Evolutionary conservation across 2,329 filamentous ascomycete species (phyloP).

Genomic region (Neoscytalidium dimidiatum): DNA sequence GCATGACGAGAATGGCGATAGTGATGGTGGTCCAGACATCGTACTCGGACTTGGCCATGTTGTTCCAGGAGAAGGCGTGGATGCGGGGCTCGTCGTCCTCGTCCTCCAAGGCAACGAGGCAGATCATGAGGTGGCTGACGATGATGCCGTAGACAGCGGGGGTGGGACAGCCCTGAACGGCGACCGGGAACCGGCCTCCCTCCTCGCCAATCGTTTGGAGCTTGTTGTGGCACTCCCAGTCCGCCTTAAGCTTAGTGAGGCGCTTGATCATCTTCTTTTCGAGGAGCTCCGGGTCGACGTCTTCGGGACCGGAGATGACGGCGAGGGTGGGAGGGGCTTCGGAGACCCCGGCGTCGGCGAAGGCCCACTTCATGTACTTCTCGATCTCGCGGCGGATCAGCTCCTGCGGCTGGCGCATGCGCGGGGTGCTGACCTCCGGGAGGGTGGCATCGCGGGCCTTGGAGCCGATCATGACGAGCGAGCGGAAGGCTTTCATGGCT

Average conservation of each 20-base stretch:
- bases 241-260: slow-evolving; percentile 47
- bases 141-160: slow-evolving; percentile 49
- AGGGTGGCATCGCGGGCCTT: slow-evolving; percentile 52
- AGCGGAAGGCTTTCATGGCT: slow-evolving; percentile 54
- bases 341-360: slow-evolving; percentile 50
- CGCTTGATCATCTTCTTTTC: slow-evolving; percentile 43
- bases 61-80: slow-evolving; percentile 53
- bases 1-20: slow-evolving; percentile 56
- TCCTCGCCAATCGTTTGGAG: slow-evolving; percentile 24
- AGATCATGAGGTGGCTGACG: slow-evolving; percentile 55
- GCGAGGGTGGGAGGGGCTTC: slow-evolving; percentile 48
- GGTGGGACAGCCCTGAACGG: slow-evolving; percentile 44
- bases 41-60: slow-evolving; percentile 53
- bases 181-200: slow-evolving; percentile 20
- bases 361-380: slow-evolving; percentile 56
- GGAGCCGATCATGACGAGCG: slow-evolving; percentile 53
- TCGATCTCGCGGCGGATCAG: slow-evolving; percentile 45
- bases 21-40: slow-evolving; percentile 64
- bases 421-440: slow-evolving; percentile 32
- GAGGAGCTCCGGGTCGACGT: slow-evolving; percentile 29
- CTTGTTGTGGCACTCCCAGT: slow-evolving; percentile 43
- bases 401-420: slow-evolving; percentile 36
- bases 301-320: slow-evolving; percentile 43
- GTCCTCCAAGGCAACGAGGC: slow-evolving; percentile 53
- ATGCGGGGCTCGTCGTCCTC: slow-evolving; percentile 39